These are phyloP conservation scores for Geranium rotundifolium DNA, from an alignment of 345 rosid species.

Conservation along the genomic window DNA sequence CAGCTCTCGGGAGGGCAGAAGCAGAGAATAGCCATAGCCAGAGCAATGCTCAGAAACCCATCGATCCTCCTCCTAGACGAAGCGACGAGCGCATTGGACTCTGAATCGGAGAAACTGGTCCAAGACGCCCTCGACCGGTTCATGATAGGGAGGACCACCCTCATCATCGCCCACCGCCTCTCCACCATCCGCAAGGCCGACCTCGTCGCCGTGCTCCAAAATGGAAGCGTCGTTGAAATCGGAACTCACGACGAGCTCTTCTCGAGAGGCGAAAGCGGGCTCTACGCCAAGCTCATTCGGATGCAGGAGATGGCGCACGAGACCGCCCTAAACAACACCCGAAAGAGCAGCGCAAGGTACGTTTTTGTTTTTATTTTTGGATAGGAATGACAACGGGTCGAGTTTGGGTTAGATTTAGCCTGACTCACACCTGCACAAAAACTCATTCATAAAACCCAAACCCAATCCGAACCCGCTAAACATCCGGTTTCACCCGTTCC, in stretches of 20 bases:
- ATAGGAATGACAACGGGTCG: no score
- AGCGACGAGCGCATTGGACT: slow-evolving; percentile 94
- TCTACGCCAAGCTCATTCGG: slow-evolving; percentile 78
- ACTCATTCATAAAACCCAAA: no score
- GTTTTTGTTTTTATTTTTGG: no score
- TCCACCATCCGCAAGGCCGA: slow-evolving; percentile 97
- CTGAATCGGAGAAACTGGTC: slow-evolving; percentile 92
- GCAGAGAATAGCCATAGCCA: slow-evolving; percentile 92
- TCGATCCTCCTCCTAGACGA: slow-evolving; percentile 86
- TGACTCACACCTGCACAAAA: no score
- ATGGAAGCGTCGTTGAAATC: slow-evolving; percentile 83
- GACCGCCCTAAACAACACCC: slow-evolving; percentile 78
- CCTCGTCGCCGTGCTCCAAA: slow-evolving; percentile 95
- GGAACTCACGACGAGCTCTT: slow-evolving; percentile 90
- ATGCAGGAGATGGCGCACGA: slow-evolving; percentile 96
- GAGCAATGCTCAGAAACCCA: slow-evolving; percentile 95
- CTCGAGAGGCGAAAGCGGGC: slow-evolving; percentile 78
- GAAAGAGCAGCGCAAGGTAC: slow-evolving; percentile 97
- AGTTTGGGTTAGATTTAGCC: no score
- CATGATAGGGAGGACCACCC: slow-evolving; percentile 98
- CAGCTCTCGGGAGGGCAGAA: slow-evolving; percentile 98
- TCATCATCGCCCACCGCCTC: slow-evolving; percentile 90
- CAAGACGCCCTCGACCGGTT: slow-evolving; percentile 95
- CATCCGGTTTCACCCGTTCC: no score
- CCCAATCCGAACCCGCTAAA: no score